Evolutionary conservation across 148 eudicot genomes (phyloP).

Genomic region (Hydrangea macrophylla): DNA sequence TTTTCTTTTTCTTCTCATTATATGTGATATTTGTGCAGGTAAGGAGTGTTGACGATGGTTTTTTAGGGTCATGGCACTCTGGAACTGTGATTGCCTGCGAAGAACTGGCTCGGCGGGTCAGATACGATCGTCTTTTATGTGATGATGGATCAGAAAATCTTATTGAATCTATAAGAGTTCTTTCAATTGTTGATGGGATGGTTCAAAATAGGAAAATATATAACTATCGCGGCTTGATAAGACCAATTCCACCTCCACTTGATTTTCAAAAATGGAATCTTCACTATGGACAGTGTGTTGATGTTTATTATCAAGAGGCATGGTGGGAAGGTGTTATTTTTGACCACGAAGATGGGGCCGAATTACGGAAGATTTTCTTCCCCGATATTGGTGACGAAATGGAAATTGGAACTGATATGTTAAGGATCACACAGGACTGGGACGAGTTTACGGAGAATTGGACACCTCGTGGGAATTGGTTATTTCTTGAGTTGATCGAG

Average conservation of each 20-base stretch:
- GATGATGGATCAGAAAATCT: slow-evolving; percentile 29
- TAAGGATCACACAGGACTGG: slow-evolving; percentile 75
- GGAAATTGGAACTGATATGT: slow-evolving; percentile 4
- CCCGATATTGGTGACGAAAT: slow-evolving; percentile 86
- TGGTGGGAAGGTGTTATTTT: slow-evolving; percentile 99
- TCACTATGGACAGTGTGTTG: slow-evolving; percentile 72
- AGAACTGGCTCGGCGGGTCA: slow-evolving; percentile 29
- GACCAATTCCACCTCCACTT: slow-evolving; percentile 47
- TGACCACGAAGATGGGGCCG: slow-evolving; percentile 39
- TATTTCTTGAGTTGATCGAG: slow-evolving; percentile 57
- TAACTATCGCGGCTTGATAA: slow-evolving; percentile 44
- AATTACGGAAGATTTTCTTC: slow-evolving; percentile 57
- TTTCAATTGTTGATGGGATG: slow-evolving; percentile 39
- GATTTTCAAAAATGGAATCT: slow-evolving; percentile 20
- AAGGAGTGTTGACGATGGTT: slow-evolving; percentile 78
- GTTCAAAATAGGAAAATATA: background rate
- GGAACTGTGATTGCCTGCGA: slow-evolving; percentile 37
- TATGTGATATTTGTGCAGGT: slow-evolving; percentile 42
- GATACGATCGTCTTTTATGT: slow-evolving; percentile 45
- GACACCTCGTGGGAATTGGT: slow-evolving; percentile 76
- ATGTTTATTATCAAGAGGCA: slow-evolving; percentile 55
- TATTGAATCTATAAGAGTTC: slow-evolving; percentile 40
- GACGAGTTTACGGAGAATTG: slow-evolving; percentile 55
- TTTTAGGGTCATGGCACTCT: slow-evolving; percentile 82
- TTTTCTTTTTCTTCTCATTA: background rate